A percentile compares a stretch with the other conserved stretches of the same genome.
phyloP scores from a whole-genome alignment of 108 stramenopile genomes.

The Schizochytrium sp. region DNA sequence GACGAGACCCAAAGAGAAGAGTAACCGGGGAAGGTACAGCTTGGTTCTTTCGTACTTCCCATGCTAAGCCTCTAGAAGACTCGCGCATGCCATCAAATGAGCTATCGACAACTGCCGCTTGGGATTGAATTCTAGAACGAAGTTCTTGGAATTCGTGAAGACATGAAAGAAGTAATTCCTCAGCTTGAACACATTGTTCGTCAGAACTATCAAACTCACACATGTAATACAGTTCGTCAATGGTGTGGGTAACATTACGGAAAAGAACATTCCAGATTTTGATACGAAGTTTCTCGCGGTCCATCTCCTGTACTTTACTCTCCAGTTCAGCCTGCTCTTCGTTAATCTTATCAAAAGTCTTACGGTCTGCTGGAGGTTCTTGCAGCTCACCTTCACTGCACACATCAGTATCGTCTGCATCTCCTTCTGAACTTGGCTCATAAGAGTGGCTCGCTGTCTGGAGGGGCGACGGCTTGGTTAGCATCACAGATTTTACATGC shows the following conservation, averaged over 20 bases:
- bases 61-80: conserved; percentile 3
- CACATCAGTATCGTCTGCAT: no score
- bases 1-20: conserved; percentile 1
- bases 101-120: background rate
- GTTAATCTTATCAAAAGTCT: background rate
- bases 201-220: conserved; percentile 56
- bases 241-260: conserved; percentile 20
- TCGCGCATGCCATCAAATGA: background rate
- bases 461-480: no score
- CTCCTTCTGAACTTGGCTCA: no score
- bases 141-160: conserved; percentile 10
- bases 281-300: conserved; percentile 31
- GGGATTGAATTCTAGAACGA: background rate
- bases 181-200: conserved; percentile 32
- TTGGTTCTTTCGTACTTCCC: conserved; percentile 48
- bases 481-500: no score
- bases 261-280: conserved; percentile 43
- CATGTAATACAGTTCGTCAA: conserved; percentile 61
- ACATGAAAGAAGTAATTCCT: background rate
- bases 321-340: background rate
- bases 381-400: no score
- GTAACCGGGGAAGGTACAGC: conserved; percentile 43
- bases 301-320: background rate
- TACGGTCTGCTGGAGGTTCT: background rate
- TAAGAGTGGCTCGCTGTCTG: no score